Evolutionary conservation across 1,139 yeast genomes (phyloP), one percentile per base, ranked within the genome.

Genomic region (Yamadazyma blattariae): DNA sequence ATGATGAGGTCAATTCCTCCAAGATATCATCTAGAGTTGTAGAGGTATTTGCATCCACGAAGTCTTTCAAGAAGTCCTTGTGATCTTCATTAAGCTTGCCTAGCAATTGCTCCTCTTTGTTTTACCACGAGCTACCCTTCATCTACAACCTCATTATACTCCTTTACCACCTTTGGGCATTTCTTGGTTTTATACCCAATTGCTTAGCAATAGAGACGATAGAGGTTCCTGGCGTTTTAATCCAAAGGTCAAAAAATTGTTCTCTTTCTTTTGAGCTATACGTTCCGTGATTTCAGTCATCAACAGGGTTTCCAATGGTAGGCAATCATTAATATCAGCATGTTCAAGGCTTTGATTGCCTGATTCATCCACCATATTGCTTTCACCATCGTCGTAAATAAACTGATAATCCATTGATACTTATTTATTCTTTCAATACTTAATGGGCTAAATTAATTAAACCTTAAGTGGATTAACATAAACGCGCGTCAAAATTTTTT

Each of bases 131-230:
- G 44, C n/a, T 39, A 27, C 22, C 40, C 38, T 5, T 30, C 45
- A 11, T 17, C 35, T 20, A 23, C 36, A 15, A 35, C 27, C 25
- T 42, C 42, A 12, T 33, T 39, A 33, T 32, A 41, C 25, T 40
- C 40, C 27, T 32, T 42, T n/a, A 41, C 45, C 46, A 38, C 24
- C 38, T 39, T 25, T 39, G 44, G 13, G 41, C 39, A n/a, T 27
- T 37, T 26, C 41, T 25, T 12, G 33, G 30, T 22, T 26, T 22
- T 23, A 38, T 36, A 16, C 40, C 41, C 26, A 40, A 33, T 24
- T 14, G 13, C 16, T 29, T 35, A 13, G 41, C 41, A 7, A 40
- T 40, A 18, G 41, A 36, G 17, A 37, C 11, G 22, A 37, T 37
- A 13, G 44, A 37, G 10, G 33, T 14, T 11, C 35, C 37, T 27